Percentiles rank a stretch among this genome's conserved stretches.
phyloP scores from a whole-genome alignment of 2,329 filamentous ascomycete genomes.

The Claviceps maximensis region DNA sequence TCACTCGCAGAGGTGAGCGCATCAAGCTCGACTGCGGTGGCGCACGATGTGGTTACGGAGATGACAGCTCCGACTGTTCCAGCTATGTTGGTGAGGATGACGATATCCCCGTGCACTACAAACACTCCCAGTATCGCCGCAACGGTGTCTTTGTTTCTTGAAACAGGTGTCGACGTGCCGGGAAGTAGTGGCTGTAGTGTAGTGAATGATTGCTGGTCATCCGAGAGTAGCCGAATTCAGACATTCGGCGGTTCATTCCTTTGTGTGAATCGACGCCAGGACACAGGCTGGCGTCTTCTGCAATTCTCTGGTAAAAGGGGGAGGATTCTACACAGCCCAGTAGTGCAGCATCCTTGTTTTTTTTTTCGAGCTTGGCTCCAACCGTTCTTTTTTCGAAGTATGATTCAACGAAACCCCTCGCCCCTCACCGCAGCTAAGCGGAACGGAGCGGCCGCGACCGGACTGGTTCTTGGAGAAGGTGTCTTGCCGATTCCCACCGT shows the following conservation, averaged over 20 bases:
- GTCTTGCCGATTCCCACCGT: conserved; percentile 6
- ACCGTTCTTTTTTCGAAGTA: conserved; percentile 8
- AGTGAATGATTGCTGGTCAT: neutral
- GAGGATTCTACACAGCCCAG: neutral
- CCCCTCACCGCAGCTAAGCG: conserved; percentile 17
- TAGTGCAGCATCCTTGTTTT: conserved; percentile 5
- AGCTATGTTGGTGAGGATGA: conserved; percentile 50
- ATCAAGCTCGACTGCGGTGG: conserved; percentile 96
- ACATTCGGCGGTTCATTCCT: conserved; percentile 23
- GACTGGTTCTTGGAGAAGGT: conserved; percentile 30
- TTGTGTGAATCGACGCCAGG: conserved; percentile 15
- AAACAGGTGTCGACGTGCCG: conserved; percentile 5
- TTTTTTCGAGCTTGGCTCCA: neutral
- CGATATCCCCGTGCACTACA: conserved; percentile 28
- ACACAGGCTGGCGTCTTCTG: conserved; percentile 15
- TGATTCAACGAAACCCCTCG: neutral
- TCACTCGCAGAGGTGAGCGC: conserved; percentile 82
- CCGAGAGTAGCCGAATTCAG: conserved; percentile 12
- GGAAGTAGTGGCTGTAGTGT: neutral
- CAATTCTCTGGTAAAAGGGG: conserved; percentile 15
- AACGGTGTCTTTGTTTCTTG: conserved; percentile 48
- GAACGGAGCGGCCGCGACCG: conserved; percentile 16
- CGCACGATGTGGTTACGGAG: conserved; percentile 69
- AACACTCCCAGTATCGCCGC: conserved; percentile 43
- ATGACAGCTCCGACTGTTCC: conserved; percentile 57